A percentile compares a stretch with the other conserved stretches of the same genome.
Evolutionary conservation across 768 basidiomycete genomes (phyloP).

Genomic region (Hericium erinaceus): DNA sequence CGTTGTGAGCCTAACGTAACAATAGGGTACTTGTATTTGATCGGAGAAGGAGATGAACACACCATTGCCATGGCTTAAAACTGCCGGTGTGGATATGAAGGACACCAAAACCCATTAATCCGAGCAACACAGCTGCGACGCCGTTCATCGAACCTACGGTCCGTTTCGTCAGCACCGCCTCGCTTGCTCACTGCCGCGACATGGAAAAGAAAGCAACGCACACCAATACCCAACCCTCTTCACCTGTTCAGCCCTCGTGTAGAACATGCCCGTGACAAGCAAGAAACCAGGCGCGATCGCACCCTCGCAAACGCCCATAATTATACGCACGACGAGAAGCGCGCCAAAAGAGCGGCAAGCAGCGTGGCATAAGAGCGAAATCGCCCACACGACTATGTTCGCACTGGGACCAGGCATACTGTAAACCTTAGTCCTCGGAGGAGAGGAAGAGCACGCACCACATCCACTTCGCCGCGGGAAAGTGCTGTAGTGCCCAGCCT

Average conservation of each 20-base stretch:
- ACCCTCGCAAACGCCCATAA: slow-evolving; percentile 73
- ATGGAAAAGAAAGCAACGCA: slow-evolving; percentile 18
- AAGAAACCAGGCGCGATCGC: slow-evolving; percentile 76
- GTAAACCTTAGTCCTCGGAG: neutral
- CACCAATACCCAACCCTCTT: slow-evolving; percentile 45
- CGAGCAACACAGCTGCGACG: slow-evolving; percentile 60
- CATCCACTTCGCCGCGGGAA: slow-evolving; percentile 81
- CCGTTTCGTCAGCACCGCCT: neutral
- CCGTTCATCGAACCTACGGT: slow-evolving; percentile 67
- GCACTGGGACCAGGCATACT: slow-evolving; percentile 25
- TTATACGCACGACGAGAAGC: slow-evolving; percentile 61
- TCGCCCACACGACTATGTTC: slow-evolving; percentile 69
- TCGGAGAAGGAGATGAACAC: slow-evolving; percentile 5
- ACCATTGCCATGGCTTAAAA: slow-evolving; percentile 77
- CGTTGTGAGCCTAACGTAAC: slow-evolving; percentile 53
- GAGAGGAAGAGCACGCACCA: slow-evolving; percentile 31
- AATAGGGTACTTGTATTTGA: too few relatives aligned
- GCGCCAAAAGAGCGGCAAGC: slow-evolving; percentile 64
- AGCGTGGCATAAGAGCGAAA: slow-evolving; percentile 50
- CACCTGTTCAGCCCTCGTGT: slow-evolving; percentile 39
- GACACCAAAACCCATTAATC: slow-evolving; percentile 61
- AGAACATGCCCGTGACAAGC: slow-evolving; percentile 56
- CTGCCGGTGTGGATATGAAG: slow-evolving; percentile 46
- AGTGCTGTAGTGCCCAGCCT: slow-evolving; percentile 64
- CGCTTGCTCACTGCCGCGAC: neutral